phyloP scores from a whole-genome alignment of 768 basidiomycete species.

The Boletus speciosus region DNA sequence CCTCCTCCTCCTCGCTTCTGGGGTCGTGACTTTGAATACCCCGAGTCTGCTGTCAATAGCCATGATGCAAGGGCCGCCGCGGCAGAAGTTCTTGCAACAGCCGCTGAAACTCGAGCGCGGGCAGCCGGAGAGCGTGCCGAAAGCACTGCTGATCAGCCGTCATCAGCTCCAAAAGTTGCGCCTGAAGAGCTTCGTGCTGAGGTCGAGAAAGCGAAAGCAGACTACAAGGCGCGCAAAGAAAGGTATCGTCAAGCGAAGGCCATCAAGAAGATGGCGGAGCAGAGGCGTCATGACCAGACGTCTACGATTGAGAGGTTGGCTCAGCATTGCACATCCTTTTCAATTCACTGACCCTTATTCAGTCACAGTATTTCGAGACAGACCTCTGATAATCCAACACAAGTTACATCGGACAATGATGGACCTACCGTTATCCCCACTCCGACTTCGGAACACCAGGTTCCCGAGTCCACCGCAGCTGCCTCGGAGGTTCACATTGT shows the following conservation, averaged over 20 bases:
- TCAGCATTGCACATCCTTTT: neutral
- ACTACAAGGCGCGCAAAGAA: conserved; percentile 70
- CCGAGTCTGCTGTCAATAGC: neutral
- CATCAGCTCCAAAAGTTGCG: conserved; percentile 1
- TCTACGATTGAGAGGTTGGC: conserved; percentile 28
- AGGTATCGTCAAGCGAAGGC: conserved; percentile 60
- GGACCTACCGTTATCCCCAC: neutral
- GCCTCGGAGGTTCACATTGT: conserved; percentile 44
- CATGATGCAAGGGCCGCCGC: conserved; percentile 11
- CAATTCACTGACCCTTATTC: conserved; percentile 3
- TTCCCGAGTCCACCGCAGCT: conserved; percentile 12
- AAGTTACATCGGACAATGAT: neutral
- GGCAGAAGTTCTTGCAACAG: conserved; percentile 16
- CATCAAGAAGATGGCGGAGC: conserved; percentile 40
- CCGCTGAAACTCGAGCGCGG: conserved; percentile 13
- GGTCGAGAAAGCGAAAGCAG: conserved; percentile 62
- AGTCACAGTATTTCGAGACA: conserved; percentile 26
- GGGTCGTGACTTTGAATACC: conserved; percentile 5
- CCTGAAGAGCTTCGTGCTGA: conserved; percentile 34
- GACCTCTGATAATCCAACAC: conserved; percentile 19
- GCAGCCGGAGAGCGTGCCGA: conserved; percentile 3
- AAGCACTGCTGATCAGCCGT: neutral
- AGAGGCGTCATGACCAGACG: conserved; percentile 18
- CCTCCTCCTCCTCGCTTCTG: conserved; percentile 23
- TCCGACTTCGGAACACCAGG: conserved; percentile 13